Conservation (phyloP, 208 protist genomes). For the Leishmania gerbilli region DNA sequence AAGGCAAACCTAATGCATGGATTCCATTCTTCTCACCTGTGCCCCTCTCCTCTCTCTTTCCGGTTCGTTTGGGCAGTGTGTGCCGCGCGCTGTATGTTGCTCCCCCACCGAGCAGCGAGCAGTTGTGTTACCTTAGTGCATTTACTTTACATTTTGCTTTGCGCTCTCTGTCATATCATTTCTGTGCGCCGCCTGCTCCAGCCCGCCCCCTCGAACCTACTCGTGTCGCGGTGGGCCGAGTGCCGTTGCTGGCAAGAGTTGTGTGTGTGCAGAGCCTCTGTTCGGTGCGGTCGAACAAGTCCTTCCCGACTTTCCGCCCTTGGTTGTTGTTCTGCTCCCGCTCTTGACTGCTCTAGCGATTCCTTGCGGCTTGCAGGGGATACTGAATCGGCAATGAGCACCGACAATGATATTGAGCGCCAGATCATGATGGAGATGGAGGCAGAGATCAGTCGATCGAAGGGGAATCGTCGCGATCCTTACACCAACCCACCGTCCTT, state of each 20-base stretch:
- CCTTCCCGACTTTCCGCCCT: neutral
- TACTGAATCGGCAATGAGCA: conserved; percentile 26
- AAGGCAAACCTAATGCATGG: neutral
- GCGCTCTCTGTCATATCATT: neutral
- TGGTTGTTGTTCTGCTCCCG: neutral
- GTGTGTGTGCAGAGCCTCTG: neutral
- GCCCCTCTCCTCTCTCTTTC: neutral
- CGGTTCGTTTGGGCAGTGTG: neutral
- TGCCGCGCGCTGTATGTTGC: conserved; percentile 1
- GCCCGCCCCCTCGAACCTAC: neutral
- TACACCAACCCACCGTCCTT: conserved; percentile 36
- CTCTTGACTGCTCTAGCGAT: neutral
- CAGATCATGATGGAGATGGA: conserved; percentile 87
- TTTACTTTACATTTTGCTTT: neutral
- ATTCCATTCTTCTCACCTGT: neutral
- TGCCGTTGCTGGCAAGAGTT: neutral
- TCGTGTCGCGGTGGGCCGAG: too few relatives aligned
- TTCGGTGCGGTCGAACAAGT: neutral
- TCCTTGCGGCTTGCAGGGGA: neutral
- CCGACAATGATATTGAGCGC: conserved; percentile 64
- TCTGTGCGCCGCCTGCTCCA: neutral
- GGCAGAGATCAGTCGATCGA: conserved; percentile 50
- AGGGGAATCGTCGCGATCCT: conserved; percentile 8
- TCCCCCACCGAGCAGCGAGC: neutral
- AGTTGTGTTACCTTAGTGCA: neutral